A percentile compares a stretch with the other conserved stretches of the same genome.
phyloP scores from a whole-genome alignment of 306 rosid genomes.

The Fragaria iinumae region DNA sequence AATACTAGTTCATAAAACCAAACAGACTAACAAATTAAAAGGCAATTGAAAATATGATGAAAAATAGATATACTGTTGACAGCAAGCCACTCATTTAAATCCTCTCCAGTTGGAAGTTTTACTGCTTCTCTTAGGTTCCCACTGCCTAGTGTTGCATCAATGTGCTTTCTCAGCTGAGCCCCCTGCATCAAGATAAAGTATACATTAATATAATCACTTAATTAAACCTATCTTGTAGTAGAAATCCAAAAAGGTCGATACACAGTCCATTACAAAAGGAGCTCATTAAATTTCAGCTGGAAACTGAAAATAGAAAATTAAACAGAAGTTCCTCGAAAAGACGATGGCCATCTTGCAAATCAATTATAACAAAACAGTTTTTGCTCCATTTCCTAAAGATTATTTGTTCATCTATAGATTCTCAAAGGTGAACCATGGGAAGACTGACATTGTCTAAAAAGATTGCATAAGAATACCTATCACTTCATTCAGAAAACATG shows the following conservation, averaged over 20 bases:
- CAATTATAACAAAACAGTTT: background rate
- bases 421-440: conserved; percentile 7
- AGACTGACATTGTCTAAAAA: background rate
- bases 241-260: background rate
- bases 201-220: conserved; percentile 9
- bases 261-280: background rate
- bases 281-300: background rate
- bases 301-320: background rate
- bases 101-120: conserved; percentile 98
- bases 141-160: conserved; percentile 96
- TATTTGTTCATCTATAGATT: background rate
- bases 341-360: background rate
- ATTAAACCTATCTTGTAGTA: background rate
- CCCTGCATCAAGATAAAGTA: conserved; percentile 56
- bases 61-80: conserved; percentile 71
- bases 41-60: conserved; percentile 1
- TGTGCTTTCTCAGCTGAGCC: conserved; percentile 96
- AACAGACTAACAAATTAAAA: background rate
- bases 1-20: background rate
- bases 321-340: background rate
- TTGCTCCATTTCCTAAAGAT: background rate
- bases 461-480: background rate
- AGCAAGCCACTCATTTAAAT: conserved; percentile 99
- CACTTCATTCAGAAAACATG: background rate
- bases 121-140: conserved; percentile 99